A percentile compares a stretch with the other conserved stretches of the same genome.
phyloP scores from a whole-genome alignment of 2,329 filamentous ascomycete genomes.

The Arthrobotrys conoides region DNA sequence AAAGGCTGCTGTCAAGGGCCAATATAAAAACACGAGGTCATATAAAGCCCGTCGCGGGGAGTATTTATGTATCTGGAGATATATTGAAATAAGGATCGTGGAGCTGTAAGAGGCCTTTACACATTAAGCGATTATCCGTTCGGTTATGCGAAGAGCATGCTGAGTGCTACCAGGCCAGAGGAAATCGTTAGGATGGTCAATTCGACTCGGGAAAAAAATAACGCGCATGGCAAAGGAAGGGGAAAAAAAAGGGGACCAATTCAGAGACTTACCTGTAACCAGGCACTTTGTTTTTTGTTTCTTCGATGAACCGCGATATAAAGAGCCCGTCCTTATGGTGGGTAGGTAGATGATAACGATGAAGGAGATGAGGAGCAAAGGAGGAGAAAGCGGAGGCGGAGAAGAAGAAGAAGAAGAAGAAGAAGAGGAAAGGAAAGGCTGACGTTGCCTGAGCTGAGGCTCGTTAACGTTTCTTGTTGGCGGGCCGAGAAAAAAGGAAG shows the following conservation, averaged over 20 bases:
- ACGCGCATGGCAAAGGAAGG: conserved; percentile 24
- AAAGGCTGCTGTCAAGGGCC: not conserved
- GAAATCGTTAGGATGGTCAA: conserved; percentile 17
- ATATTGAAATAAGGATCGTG: conserved; percentile 56
- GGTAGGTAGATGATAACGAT: not conserved
- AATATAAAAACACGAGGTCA: conserved; percentile 5
- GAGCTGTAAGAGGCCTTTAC: conserved; percentile 61
- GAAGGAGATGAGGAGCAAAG: conserved; percentile 24
- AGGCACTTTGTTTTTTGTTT: conserved; percentile 44
- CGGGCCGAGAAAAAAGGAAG: conserved; percentile 35
- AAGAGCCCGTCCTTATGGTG: conserved; percentile 40
- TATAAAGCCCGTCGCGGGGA: conserved; percentile 35
- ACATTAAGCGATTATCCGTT: conserved; percentile 61
- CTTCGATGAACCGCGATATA: conserved; percentile 41
- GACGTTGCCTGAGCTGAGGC: conserved; percentile 41
- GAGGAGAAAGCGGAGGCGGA: conserved; percentile 18
- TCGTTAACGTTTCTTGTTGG: conserved; percentile 22
- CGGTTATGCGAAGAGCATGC: conserved; percentile 57
- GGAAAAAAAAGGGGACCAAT: conserved; percentile 1
- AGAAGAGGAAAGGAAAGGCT: conserved; percentile 11
- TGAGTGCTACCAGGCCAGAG: not conserved
- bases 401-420: not conserved
- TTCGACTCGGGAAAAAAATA: conserved; percentile 6
- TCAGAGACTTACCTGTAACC: conserved; percentile 43
- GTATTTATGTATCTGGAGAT: conserved; percentile 9